phyloP scores from a whole-genome alignment of 768 basidiomycete genomes.

The Leccinellum rugosiceps region DNA sequence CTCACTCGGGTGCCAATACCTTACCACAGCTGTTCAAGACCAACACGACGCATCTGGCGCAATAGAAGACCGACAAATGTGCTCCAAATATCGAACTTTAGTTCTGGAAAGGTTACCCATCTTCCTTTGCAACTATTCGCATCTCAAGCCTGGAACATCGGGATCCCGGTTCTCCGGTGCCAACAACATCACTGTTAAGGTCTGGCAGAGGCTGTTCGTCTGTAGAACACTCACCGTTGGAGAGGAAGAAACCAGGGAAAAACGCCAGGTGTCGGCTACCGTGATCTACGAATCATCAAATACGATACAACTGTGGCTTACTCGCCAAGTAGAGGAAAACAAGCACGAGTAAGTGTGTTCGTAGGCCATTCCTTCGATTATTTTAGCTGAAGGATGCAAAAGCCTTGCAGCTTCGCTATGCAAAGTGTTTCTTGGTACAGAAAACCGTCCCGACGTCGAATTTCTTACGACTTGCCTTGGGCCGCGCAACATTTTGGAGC shows the following conservation, averaged over 20 bases:
- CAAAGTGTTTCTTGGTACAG: slow-evolving; percentile 66
- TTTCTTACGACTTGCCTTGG: slow-evolving; percentile 89
- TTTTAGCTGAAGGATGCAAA: neutral
- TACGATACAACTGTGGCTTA: too few relatives aligned
- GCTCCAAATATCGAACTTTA: slow-evolving; percentile 48
- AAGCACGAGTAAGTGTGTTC: too few relatives aligned
- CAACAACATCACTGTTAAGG: neutral
- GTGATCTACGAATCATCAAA: neutral
- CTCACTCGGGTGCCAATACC: slow-evolving; percentile 63
- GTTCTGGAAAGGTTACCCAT: slow-evolving; percentile 79
- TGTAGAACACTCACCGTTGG: neutral
- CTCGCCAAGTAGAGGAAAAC: too few relatives aligned
- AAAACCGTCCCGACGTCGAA: slow-evolving; percentile 81
- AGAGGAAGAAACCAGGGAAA: neutral
- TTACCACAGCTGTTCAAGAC: slow-evolving; percentile 72
- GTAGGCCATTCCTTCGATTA: too few relatives aligned
- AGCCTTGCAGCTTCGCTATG: slow-evolving; percentile 84
- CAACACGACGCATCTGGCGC: slow-evolving; percentile 59
- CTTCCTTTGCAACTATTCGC: slow-evolving; percentile 81
- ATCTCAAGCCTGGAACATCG: slow-evolving; percentile 52
- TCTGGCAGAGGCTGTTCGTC: neutral
- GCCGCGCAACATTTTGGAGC: slow-evolving; percentile 69
- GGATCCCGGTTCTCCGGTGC: slow-evolving; percentile 49
- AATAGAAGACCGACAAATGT: slow-evolving; percentile 40
- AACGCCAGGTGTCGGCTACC: neutral